Evolutionary conservation across 495 filamentous ascomycete species (phyloP), one percentile per base, ranked within the genome.

Genomic region (Rusavskia elegans): DNA sequence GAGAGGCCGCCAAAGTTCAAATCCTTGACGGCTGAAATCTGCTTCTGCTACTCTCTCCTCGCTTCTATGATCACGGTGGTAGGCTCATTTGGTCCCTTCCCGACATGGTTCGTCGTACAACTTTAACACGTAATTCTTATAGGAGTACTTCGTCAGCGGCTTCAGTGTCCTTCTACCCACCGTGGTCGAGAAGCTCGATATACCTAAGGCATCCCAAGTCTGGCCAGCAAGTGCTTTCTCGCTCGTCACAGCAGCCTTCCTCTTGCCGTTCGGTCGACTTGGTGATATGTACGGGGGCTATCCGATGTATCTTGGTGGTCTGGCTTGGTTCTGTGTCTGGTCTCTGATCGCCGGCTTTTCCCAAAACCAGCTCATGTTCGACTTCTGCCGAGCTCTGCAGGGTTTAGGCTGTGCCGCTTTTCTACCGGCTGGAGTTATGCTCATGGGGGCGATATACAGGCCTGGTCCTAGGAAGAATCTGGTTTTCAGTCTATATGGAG

Each of bases 381-480:
- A 87, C 54, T 71, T 85, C 35, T 80, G 78, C 53, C 80, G 89
- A 39, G 89, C 85, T 1, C 68, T 92, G 48, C 84, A 85, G 61
- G 89, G 89, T 5, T 66, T 95, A 1, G 89, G 84, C 0, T 75
- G 85, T 0, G 83, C 85, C 16, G 85, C 86, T 0, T 87, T 85
- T 46, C 66, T 92, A 20, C 87, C 87, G 3, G 80, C 83, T 3
- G 77, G 84, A 13, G 73, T 95, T 13, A 85, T 87, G 73, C 74
- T 95, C 14, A 65, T 95, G 13, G 86, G 86, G 2, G 84, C 80
- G 59, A 78, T 78, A 2, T 95, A 95, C 60, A 74, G 88, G 7
- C 88, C 88, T 0, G 88, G 87, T 0, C 86, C 85, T 7, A 71
- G 88, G 11, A 94, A 94, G 67, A 95, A 94, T 59, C 56, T 92